Evolutionary conservation across 1,284 basidiomycete genomes (phyloP).

Genomic region (Puccinia hordei): DNA sequence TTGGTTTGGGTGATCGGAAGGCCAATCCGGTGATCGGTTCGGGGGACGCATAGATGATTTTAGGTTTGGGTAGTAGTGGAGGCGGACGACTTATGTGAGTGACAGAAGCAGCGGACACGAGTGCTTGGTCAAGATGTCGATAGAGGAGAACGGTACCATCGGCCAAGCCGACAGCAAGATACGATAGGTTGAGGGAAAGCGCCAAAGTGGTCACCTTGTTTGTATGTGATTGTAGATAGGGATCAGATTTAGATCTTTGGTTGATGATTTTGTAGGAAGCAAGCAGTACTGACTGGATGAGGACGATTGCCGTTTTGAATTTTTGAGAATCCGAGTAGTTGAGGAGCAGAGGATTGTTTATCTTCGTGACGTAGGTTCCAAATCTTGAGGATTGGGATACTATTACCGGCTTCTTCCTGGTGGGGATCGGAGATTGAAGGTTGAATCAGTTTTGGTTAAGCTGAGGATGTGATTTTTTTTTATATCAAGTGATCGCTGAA

Average conservation of each 20-base stretch:
- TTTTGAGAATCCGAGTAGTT: constrained; percentile 74
- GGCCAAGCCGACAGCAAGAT: constrained; percentile 84
- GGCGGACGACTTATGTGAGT: constrained; percentile 48
- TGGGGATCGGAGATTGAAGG: not conserved
- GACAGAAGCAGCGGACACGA: constrained; percentile 64
- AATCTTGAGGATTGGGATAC: constrained; percentile 79
- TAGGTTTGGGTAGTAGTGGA: constrained; percentile 73
- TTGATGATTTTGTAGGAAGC: not conserved
- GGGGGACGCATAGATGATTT: constrained; percentile 64
- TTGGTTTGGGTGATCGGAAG: constrained; percentile 69
- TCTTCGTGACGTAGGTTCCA: constrained; percentile 81
- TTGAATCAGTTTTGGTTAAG: not conserved
- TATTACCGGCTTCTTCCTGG: constrained; percentile 75
- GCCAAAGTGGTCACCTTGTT: constrained; percentile 76
- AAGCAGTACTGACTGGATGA: constrained; percentile 69
- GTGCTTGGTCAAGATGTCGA: constrained; percentile 83
- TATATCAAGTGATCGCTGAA: constrained; percentile 45
- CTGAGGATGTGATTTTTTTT: not conserved
- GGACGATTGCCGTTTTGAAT: constrained; percentile 75
- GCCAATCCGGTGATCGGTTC: constrained; percentile 91
- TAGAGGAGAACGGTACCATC: constrained; percentile 93
- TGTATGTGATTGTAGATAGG: not conserved
- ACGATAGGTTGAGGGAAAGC: constrained; percentile 75
- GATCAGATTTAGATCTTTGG: constrained; percentile 40
- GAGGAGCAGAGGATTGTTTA: constrained; percentile 70